Evolutionary conservation across 2,329 filamentous ascomycete genomes (phyloP).

Genomic region (Ceratocystis diversiconidia): DNA sequence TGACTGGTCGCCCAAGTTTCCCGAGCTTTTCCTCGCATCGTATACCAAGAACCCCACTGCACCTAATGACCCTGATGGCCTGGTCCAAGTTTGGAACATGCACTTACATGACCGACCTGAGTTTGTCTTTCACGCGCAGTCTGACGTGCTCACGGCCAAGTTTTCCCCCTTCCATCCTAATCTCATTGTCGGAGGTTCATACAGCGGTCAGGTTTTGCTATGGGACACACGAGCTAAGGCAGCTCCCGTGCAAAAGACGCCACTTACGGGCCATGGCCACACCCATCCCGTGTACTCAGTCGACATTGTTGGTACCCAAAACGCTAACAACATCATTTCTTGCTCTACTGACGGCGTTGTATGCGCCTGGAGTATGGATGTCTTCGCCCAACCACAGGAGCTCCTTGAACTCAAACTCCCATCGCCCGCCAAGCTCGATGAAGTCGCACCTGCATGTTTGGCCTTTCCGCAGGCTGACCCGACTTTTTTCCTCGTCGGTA

Average conservation of each 20-base stretch:
- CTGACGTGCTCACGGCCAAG: constrained; percentile 85
- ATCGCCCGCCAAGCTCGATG: constrained; percentile 68
- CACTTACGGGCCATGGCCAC: constrained; percentile 84
- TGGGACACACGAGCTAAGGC: constrained; percentile 92
- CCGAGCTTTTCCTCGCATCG: constrained; percentile 79
- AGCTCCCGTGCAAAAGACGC: constrained; percentile 86
- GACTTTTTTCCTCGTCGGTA: constrained; percentile 93
- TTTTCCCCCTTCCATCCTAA: constrained; percentile 99
- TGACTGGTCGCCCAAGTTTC: constrained; percentile 90
- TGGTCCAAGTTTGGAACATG: constrained; percentile 94
- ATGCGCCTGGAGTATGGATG: constrained; percentile 95
- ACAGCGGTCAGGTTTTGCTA: constrained; percentile 87
- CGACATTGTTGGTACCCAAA: constrained; percentile 92
- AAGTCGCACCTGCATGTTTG: constrained; percentile 86
- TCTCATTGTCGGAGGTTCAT: constrained; percentile 87
- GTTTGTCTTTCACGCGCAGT: constrained; percentile 92
- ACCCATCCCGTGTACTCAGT: constrained; percentile 94
- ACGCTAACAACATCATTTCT: constrained; percentile 96
- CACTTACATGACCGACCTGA: constrained; percentile 89
- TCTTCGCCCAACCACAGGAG: constrained; percentile 93
- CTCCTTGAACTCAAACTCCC: constrained; percentile 77
- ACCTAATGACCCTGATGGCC: constrained; percentile 80
- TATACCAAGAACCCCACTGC: constrained; percentile 97
- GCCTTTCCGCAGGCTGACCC: constrained; percentile 90
- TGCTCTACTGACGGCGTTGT: constrained; percentile 93